Evolutionary conservation across 2,329 filamentous ascomycete species (phyloP).

Genomic region (Aspergillus tubingensis): DNA sequence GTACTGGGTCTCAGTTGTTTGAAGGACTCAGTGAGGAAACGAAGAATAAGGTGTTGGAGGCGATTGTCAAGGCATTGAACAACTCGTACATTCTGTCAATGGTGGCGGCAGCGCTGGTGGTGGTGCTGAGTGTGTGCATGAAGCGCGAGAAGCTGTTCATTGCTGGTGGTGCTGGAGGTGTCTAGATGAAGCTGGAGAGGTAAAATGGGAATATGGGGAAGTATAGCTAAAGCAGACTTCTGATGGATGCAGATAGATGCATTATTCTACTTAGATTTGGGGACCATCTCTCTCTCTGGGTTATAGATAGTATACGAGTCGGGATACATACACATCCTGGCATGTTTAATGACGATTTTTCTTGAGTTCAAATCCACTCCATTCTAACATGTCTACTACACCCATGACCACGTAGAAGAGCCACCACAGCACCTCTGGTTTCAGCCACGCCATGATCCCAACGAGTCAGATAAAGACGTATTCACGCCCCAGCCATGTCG

Average conservation of each 20-base stretch:
- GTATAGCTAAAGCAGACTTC: not conserved
- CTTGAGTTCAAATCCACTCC: too few species aligned
- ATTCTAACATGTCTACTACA: too few species aligned
- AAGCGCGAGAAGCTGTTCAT: not conserved
- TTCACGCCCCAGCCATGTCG: not conserved
- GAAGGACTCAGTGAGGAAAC: not conserved
- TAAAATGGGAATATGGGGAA: not conserved
- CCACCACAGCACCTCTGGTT: too few species aligned
- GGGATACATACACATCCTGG: too few species aligned
- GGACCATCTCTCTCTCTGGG: too few species aligned
- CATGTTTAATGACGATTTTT: too few species aligned
- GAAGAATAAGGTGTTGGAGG: not conserved
- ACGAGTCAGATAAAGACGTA: too few species aligned
- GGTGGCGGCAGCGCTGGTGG: not conserved
- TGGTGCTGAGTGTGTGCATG: not conserved
- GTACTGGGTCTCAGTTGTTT: not conserved
- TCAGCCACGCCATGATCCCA: too few species aligned
- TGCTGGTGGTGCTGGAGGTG: not conserved
- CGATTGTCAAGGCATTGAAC: not conserved
- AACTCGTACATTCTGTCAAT: not conserved
- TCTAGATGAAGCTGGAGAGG: not conserved
- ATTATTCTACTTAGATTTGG: too few species aligned
- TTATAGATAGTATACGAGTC: too few species aligned
- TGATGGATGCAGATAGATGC: not conserved
- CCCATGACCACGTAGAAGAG: too few species aligned